Base-by-base conservation (phyloP, 768 basidiomycete species). In the Tulasnella sp. region DNA sequence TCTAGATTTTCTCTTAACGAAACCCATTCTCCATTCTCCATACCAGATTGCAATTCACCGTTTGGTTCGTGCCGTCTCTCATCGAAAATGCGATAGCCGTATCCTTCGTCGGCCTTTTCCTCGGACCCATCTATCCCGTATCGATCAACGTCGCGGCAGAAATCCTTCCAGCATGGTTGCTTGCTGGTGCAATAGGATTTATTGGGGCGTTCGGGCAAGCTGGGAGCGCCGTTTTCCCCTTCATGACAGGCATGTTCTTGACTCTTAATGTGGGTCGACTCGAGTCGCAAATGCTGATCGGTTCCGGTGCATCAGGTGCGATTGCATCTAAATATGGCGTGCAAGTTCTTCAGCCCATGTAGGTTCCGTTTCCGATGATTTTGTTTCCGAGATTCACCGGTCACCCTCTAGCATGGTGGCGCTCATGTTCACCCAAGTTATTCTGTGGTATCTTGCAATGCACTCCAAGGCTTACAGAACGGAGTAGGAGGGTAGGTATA, bases 151-250 rank as follows among this genome's bases (percentile, higher is more conserved):
- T 80, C 14, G 39, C 62, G 21, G 38, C 74, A 44, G 56, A 56
- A 58, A 74, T 75, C 71, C 75, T 79, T 42, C 9, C 71, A 19
- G 62, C 7, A n/a, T 21, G 72, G 42, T 27, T 81, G 38, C 36
- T 80, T 3, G 71, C 48, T 19, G 71, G 78, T 10, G 34, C 73
- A 44, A 80, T 80, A 39, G 81, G 86, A n/a, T 85, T 85, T 84
- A 86, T 87, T 72, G 83, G 84, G 2, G 85, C 85, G 24, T 79
- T 77, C 36, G 56, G 58, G 46, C 52, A 68, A 77, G 56, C 58
- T n/a, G 76, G 76, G n/a, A 48, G 36, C 18, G 93, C 93, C 0
- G 81, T 92, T 8, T 82, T 94, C 7, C 93, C 94, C 0, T 93
- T 94, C 82, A 87, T 93, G 72, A 81, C 81, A 2, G 79, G 79